Evolutionary conservation across 2,329 filamentous ascomycete species (phyloP).

Genomic region (Cryphonectria japonica): DNA sequence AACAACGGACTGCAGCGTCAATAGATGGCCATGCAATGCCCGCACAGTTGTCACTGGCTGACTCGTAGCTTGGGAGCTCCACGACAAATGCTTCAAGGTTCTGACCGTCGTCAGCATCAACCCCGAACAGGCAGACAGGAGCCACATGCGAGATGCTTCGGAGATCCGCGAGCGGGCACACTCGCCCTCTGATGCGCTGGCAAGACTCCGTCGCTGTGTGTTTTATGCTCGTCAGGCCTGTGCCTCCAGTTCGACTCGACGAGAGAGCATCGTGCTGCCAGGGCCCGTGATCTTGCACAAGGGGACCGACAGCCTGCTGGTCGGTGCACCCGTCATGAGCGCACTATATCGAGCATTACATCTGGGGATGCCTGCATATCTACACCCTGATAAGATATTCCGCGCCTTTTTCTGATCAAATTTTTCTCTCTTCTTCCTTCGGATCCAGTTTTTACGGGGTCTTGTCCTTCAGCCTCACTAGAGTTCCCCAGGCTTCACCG

Average conservation of each 20-base stretch:
- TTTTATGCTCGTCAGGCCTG: not conserved
- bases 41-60: conserved; percentile 6
- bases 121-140: not conserved
- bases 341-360: not conserved
- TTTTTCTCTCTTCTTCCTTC: not conserved
- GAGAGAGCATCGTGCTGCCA: not conserved
- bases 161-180: conserved; percentile 13
- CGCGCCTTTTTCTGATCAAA: not conserved
- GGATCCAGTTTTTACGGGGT: conserved; percentile 12
- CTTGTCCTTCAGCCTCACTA: conserved; percentile 27
- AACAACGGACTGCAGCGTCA: not conserved
- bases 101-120: not conserved
- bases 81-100: conserved; percentile 1
- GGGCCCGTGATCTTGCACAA: conserved; percentile 3
- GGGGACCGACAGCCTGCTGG: not conserved
- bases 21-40: not conserved
- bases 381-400: not conserved
- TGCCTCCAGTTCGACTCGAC: conserved; percentile 4
- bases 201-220: not conserved
- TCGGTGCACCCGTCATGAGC: not conserved
- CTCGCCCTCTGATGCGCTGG: conserved; percentile 16
- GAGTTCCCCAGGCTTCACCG: conserved; percentile 23
- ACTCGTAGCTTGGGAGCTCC: not conserved
- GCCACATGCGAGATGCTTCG: conserved; percentile 10
- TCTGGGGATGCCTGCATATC: not conserved